Base-by-base conservation (phyloP, 306 rosid species). In the Sphenostylis stenocarpa region DNA sequence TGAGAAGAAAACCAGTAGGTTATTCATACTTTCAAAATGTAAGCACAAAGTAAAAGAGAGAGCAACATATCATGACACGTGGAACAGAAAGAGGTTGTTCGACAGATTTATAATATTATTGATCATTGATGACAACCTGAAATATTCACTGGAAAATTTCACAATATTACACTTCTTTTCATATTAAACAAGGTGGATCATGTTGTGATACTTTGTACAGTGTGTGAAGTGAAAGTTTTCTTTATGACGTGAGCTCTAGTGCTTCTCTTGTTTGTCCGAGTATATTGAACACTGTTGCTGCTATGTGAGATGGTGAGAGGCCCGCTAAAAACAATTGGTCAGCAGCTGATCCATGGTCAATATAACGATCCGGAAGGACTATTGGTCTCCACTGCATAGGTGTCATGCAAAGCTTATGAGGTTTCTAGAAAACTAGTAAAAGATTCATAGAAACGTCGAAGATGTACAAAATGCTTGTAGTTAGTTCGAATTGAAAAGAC, bases 221-320 rank as follows among this genome's bases (percentile, higher is more conserved):
- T 55, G 70, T 41, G 36, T 65, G 82, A 53, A 24, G 39, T 12
- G 44, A 63, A 56, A 63, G 56, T 4, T 17, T 57, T 3, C 31
- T 66, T 78, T 49, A 84, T 55, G 99, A 74, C 94, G 91, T 89
- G 52, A 96, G 83, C 82, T 92, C 78, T 29, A 92, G 79, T 73
- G 98, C 98, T 87, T 96, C 96, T 77, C 97, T 90, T 55, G 88
- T 89, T 48, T 87, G 93, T 44, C 98, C 98, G 39, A 96, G 89
- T 49, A 96, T 82, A 76, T 91, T 96, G 91, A 96, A 90, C 38
- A 89, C 90, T 38, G 97, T 92, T 69, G 99, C 96, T 78, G 98
- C 99, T 82, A 96, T 86, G 75, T 91, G 98, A 67, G 92, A 84
- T 48, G 97, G 91, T 49, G 97, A 76, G 17, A 96, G 96, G 15